A percentile compares a stretch with the other conserved stretches of the same genome.
Conservation (phyloP, 192 early-diverging fungal species). For the Coemansia sp. region DNA sequence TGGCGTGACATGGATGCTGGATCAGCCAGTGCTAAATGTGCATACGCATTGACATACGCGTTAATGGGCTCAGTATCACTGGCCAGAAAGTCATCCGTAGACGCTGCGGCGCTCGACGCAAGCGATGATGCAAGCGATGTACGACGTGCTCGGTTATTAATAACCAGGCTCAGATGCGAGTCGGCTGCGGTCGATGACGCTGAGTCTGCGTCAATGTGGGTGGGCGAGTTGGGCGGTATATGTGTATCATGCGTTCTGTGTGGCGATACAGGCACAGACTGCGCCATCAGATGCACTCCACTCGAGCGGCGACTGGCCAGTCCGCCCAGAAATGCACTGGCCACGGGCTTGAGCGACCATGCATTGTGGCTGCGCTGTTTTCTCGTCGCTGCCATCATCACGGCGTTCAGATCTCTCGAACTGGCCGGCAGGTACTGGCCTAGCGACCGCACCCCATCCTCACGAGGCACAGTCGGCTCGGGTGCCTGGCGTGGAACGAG, state of each 20-base stretch:
- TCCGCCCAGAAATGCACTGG: constrained; percentile 4
- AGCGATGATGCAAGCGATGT: constrained; percentile 1
- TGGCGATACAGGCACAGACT: constrained; percentile 15
- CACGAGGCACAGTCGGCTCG: constrained; percentile 18
- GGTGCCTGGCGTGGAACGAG: constrained; percentile 14
- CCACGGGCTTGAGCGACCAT: not conserved
- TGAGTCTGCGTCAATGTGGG: not conserved
- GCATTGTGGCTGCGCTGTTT: not conserved
- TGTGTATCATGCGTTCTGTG: not conserved
- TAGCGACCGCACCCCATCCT: not conserved
- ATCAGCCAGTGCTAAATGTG: not conserved
- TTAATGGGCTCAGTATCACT: constrained; percentile 7
- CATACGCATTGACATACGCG: constrained; percentile 39
- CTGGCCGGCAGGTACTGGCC: constrained; percentile 1
- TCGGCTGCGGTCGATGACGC: not conserved
- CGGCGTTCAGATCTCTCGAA: not conserved
- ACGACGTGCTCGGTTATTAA: not conserved
- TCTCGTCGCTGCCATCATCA: not conserved
- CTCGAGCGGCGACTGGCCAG: not conserved
- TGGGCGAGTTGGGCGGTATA: constrained; percentile 6
- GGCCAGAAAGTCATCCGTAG: constrained; percentile 14
- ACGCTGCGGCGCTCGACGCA: constrained; percentile 5
- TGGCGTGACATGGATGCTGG: not conserved
- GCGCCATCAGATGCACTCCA: not conserved
- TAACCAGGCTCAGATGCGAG: constrained; percentile 8